Base-by-base conservation (phyloP, 2,329 filamentous ascomycete genomes). In the Xylaria multiplex region DNA sequence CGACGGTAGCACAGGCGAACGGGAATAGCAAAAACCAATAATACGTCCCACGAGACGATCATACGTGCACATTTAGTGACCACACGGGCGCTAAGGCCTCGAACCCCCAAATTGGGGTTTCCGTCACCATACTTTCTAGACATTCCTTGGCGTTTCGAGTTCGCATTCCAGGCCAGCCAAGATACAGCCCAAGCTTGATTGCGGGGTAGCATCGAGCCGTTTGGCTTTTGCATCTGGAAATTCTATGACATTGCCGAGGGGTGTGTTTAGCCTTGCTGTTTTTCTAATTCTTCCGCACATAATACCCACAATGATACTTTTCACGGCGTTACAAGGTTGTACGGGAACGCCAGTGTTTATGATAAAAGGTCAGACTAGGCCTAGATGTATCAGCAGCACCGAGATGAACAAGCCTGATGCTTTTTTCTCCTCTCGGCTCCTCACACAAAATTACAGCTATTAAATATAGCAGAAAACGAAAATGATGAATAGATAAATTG, bases 301-400 rank as follows among this genome's bases (percentile, higher is more conserved):
- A 74, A 74, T 74, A 74, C 73, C 73, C 73, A 71, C 62, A 66
- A 64, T 59, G 67, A 52, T 69, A 61, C 43, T 57, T 65, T 59
- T 67, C 53, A 27, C 54, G 53, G 67, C 61, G 61, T 69, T 62
- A 57, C 40, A 58, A 64, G 53, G 69, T 63, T 69, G 64, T 64
- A 67, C 32, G 40, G 22, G 54, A 55, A 60, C 42, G 16, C 27
- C 16, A 45, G 50, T 8, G 43, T 45, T 43, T 35, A 35, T 56
- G 56, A 55, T 56, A 46, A 32, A 49, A 43, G 42, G 57, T 58
- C 53, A 55, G n/a, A 65, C 54, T 60, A 22, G 48, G 37, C 19
- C 48, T 55, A 49, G 27, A 62, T 43, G 27, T 57, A 52, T 57
- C 35, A 32, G 45, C 57, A 57, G 56, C 27, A 45, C 43, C 27